These are phyloP conservation scores for Fusarium hainanense DNA, from an alignment of 2,329 filamentous ascomycete genomes.

Conservation along the genomic window DNA sequence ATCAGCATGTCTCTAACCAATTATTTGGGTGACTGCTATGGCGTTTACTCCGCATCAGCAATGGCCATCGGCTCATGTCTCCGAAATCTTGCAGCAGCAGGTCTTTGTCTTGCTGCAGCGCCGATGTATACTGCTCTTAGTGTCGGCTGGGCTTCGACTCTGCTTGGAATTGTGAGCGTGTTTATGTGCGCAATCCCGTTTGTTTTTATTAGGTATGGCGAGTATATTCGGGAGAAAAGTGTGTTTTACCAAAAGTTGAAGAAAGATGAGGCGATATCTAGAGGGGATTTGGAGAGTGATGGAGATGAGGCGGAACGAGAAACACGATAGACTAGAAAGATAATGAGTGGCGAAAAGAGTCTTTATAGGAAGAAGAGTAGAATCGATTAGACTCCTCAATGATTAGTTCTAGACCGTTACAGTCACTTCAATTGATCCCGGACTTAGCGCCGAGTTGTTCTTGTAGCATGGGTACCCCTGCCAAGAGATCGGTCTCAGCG, in stretches of 20 bases:
- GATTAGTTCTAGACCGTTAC: not conserved
- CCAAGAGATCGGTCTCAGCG: not conserved
- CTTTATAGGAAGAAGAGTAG: too few relatives aligned
- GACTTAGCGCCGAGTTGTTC: not conserved
- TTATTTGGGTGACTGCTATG: conserved; percentile 9
- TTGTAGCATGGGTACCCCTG: not conserved
- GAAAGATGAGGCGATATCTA: not conserved
- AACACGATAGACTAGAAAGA: not conserved
- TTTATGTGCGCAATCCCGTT: conserved; percentile 22
- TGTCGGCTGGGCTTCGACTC: conserved; percentile 13
- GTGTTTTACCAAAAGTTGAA: conserved; percentile 19
- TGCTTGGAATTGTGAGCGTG: not conserved
- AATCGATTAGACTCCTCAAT: not conserved
- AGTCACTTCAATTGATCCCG: rapidly evolving
- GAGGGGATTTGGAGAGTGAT: conserved; percentile 1
- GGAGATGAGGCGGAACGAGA: not conserved
- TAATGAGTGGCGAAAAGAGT: too few relatives aligned
- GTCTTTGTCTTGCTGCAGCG: conserved; percentile 9
- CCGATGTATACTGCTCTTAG: conserved; percentile 15
- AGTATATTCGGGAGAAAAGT: conserved; percentile 8
- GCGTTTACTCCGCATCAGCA: conserved; percentile 10
- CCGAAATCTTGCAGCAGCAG: conserved; percentile 9
- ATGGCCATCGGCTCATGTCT: conserved; percentile 10
- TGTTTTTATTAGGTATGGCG: conserved; percentile 9
- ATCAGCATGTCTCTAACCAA: conserved; percentile 18